Evolutionary conservation across 345 rosid genomes (phyloP).

Genomic region (Balakata baccata): DNA sequence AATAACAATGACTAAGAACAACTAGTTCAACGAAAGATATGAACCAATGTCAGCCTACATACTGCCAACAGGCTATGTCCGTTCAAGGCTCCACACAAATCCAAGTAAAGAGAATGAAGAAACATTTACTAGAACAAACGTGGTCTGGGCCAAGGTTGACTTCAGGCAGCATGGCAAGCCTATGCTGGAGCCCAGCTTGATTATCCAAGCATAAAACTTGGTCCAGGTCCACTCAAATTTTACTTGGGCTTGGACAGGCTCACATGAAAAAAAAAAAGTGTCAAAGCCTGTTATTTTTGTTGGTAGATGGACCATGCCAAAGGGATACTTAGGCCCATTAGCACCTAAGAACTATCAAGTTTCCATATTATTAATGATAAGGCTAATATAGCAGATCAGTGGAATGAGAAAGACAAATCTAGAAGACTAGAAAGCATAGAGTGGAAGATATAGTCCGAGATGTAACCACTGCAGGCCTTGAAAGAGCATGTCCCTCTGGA

Average conservation of each 20-base stretch:
- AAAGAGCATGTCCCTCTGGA: constrained; percentile 96
- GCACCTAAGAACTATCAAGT: constrained; percentile 6
- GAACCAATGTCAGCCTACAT: neutral
- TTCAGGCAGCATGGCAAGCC: neutral
- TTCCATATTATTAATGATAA: constrained; percentile 3
- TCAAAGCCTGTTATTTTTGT: neutral
- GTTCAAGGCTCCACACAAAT: no score
- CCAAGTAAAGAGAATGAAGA: neutral
- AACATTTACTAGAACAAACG: neutral
- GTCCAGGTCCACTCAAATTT: neutral
- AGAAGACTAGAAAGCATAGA: constrained; percentile 1
- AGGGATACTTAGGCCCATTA: neutral
- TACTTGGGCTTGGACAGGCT: neutral
- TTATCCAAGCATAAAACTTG: neutral
- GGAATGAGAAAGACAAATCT: neutral
- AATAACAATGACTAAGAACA: neutral
- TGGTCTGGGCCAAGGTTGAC: neutral
- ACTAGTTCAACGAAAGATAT: neutral
- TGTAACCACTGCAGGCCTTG: constrained; percentile 83
- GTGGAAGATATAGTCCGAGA: constrained; percentile 12
- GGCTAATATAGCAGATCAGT: neutral
- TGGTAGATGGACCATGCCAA: neutral
- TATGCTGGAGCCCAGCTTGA: neutral
- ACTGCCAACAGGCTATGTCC: no score
- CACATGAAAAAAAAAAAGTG: neutral